Evolutionary conservation across 2,329 filamentous ascomycete species (phyloP).

Genomic region (Gaeumannomyces sp.): DNA sequence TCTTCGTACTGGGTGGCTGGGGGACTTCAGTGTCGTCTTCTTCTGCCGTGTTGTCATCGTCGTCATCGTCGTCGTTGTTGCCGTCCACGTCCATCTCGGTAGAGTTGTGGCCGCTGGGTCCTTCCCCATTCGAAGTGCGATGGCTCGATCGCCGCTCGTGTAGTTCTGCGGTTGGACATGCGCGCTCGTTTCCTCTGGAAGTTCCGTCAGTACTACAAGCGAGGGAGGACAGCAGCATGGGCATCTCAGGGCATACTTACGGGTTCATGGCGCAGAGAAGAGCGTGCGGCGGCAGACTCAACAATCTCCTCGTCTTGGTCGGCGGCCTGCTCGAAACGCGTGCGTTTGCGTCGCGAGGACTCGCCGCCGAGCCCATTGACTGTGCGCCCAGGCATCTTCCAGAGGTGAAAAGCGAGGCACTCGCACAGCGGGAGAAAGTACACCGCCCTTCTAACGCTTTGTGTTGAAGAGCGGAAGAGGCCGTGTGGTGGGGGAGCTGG

Average conservation of each 20-base stretch:
- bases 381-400: constrained; percentile 24
- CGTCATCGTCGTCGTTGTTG: background rate
- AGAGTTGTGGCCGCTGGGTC: background rate
- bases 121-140: background rate
- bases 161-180: background rate
- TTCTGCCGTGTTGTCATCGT: background rate
- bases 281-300: constrained; percentile 34
- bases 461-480: background rate
- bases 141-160: background rate
- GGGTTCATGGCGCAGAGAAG: constrained; percentile 30
- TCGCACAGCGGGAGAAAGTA: background rate
- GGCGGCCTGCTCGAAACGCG: constrained; percentile 28
- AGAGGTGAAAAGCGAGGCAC: background rate
- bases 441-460: too few relatives aligned
- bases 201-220: background rate
- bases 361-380: constrained; percentile 19
- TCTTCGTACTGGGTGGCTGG: constrained; percentile 55
- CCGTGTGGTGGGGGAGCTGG: background rate
- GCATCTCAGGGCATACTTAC: constrained; percentile 26
- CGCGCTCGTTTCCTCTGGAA: constrained; percentile 21
- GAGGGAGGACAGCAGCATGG: background rate
- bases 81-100: background rate
- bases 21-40: constrained; percentile 29
- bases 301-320: constrained; percentile 26
- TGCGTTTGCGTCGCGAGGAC: constrained; percentile 33